Evolutionary conservation across 2,329 filamentous ascomycete genomes (phyloP).

Genomic region (Cercospora brassicicola): DNA sequence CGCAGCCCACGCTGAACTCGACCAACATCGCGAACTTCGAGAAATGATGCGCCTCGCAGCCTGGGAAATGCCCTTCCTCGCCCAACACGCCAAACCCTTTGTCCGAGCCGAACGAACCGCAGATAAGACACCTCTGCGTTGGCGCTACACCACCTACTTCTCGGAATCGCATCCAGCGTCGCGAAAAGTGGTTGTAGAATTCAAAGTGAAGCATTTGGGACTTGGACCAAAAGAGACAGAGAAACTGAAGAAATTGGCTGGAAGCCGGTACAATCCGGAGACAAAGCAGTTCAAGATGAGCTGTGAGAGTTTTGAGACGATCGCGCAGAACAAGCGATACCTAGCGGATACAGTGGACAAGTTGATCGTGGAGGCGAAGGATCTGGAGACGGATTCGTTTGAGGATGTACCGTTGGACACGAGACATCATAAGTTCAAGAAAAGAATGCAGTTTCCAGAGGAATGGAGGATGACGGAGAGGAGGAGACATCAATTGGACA

Average conservation of each 20-base stretch:
- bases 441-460: conserved; percentile 70
- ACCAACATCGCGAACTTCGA: conserved; percentile 82
- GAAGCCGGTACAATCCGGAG: conserved; percentile 82
- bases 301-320: conserved; percentile 77
- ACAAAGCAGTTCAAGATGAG: conserved; percentile 83
- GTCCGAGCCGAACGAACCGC: conserved; percentile 59
- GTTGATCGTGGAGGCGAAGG: conserved; percentile 71
- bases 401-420: conserved; percentile 87
- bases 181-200: conserved; percentile 92
- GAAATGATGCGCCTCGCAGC: conserved; percentile 83
- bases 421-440: conserved; percentile 74
- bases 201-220: conserved; percentile 68
- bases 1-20: conserved; percentile 80
- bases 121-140: conserved; percentile 68
- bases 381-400: conserved; percentile 73
- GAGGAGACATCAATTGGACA: conserved; percentile 65
- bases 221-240: conserved; percentile 55
- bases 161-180: conserved; percentile 89
- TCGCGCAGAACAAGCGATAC: conserved; percentile 96
- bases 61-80: conserved; percentile 93
- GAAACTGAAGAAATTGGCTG: conserved; percentile 86
- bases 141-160: conserved; percentile 96
- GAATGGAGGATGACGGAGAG: conserved; percentile 78
- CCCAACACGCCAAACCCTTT: conserved; percentile 79
- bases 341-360: conserved; percentile 74